Base-by-base conservation (phyloP, 2,329 filamentous ascomycete species). In the Macrophomina tecta region DNA sequence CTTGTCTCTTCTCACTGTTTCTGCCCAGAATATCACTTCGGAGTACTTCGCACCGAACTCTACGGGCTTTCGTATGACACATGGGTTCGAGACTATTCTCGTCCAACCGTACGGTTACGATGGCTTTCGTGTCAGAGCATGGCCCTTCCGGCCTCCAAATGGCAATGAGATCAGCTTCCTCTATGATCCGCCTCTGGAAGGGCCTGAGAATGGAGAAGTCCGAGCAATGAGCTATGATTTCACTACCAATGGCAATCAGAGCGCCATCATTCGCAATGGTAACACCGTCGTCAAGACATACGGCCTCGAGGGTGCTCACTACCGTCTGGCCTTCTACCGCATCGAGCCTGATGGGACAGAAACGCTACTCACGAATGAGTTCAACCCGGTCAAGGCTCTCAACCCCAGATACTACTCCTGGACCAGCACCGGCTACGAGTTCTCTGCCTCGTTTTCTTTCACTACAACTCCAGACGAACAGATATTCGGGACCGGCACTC, bases 101-200 rank as follows among this genome's bases (percentile, higher is more conserved):
- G 75, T 80, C 5, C 78, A 80, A 62, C 78, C 78, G 11, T 80
- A 75, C 70, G 78, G 78, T 12, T 78, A 78, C 60, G 78, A 80
- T 69, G 78, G 78, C 1, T 79, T 80, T 56, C 74, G 78, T 6
- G 76, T 80, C 5, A 73, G 78, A 64, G 77, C 78, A 7, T 80
- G 78, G 78, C 75, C 77, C 0, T 79, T 75, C 68, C 70, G 75
- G 11, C 76, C 76, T 30, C 74, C 75, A 6, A 75, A 73, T 2
- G 77, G 76, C 12, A 71, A 78, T 23, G 77, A 80, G 67, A 71
- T 77, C 68, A 75, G 76, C 61, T 79, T 80, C 63, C 56, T 80
- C 11, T 79, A 78, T 58, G 78, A 80, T 62, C 78, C 78, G 9
- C 78, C 78, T 3, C 71, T 80, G 0, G 78, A 80, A 69, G 78